Base-by-base conservation (phyloP, 768 basidiomycete genomes). In the Auricularia sp. region DNA sequence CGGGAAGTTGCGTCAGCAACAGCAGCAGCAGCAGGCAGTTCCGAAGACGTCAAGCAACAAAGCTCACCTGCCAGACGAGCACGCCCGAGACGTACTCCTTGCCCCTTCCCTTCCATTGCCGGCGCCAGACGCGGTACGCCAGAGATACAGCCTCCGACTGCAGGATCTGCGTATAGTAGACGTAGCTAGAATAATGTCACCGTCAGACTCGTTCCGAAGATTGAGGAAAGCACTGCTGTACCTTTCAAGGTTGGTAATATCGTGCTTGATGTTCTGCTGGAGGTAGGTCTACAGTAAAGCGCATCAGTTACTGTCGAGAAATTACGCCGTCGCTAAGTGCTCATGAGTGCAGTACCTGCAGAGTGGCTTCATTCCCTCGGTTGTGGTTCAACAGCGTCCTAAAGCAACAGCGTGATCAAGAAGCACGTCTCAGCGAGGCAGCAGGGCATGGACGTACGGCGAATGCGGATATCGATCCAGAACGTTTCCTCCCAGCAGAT, bases 101-200 rank as follows among this genome's bases (percentile, higher is more conserved):
- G 7, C 93, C 93, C 66, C 75, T 82, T n/a, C 96, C 96, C 37
- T 81, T 79, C 93, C 94, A 98, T 73, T 94, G 90, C 14, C 96
- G 82, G 64, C 94, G 80, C 96, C 95, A 98, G 1, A 93, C 78
- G 21, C 90, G 85, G 74, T 92, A 97, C 0, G 96, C 96, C 29
- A 89, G 85, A 1, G 86, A 84, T n/a, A 98, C 80, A 2, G 89
- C 86, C 75, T 98, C 95, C 3, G 94, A 90, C 75, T 98, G 96
- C 92, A 98, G 94, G 64, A 96, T 77, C 75, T 98, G 96, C 3
- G 96, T 96, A 70, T 90, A 93, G 75, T 94, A 98, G 13, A 92
- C 83, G 75, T 95, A 97, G 74, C 91, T 21, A 21, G 29, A n/a
- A 14, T 4, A 18, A 18, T 37, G 37, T 56, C n/a, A n/a, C n/a